phyloP scores from a whole-genome alignment of 805 yeast genomes.

The Saccharomycopsis malanga region DNA sequence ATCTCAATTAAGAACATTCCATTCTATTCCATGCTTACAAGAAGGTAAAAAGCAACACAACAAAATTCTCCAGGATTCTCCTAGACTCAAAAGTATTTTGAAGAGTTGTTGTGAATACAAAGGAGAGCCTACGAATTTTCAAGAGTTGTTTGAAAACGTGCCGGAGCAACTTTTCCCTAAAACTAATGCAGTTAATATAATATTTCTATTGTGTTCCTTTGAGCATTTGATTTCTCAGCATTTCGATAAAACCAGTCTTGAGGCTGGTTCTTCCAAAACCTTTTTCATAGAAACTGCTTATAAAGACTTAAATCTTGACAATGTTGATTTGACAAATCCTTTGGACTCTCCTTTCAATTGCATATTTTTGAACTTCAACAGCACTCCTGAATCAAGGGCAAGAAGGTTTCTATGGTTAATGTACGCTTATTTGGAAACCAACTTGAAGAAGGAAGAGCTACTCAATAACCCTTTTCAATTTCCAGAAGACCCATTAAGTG shows the following conservation, averaged over 20 bases:
- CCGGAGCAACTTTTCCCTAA: constrained; percentile 30
- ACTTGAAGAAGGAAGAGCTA: constrained; percentile 45
- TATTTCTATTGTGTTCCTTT: constrained; percentile 66
- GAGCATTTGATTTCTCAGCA: constrained; percentile 43
- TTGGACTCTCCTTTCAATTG: constrained; percentile 55
- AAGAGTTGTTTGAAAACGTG: constrained; percentile 35
- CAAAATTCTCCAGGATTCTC: constrained; percentile 90
- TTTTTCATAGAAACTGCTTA: constrained; percentile 3
- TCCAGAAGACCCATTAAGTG: constrained; percentile 30
- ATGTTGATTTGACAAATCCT: constrained; percentile 24
- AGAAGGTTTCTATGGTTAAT: constrained; percentile 75
- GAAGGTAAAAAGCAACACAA: constrained; percentile 43
- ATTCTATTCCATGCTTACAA: constrained; percentile 86
- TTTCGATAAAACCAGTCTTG: constrained; percentile 23
- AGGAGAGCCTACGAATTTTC: constrained; percentile 40
- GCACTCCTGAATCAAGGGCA: constrained; percentile 62
- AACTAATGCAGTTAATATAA: constrained; percentile 66
- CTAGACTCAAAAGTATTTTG: constrained; percentile 80
- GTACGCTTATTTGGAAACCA: constrained; percentile 74
- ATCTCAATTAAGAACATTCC: constrained; percentile 86
- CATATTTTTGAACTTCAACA: constrained; percentile 55
- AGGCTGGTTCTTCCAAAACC: constrained; percentile 2
- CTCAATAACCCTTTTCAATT: constrained; percentile 48
- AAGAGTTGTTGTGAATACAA: constrained; percentile 79
- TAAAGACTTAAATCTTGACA: constrained; percentile 3